Base-by-base conservation (phyloP, 805 yeast species). In the Wickerhamomyces hampshirensis region DNA sequence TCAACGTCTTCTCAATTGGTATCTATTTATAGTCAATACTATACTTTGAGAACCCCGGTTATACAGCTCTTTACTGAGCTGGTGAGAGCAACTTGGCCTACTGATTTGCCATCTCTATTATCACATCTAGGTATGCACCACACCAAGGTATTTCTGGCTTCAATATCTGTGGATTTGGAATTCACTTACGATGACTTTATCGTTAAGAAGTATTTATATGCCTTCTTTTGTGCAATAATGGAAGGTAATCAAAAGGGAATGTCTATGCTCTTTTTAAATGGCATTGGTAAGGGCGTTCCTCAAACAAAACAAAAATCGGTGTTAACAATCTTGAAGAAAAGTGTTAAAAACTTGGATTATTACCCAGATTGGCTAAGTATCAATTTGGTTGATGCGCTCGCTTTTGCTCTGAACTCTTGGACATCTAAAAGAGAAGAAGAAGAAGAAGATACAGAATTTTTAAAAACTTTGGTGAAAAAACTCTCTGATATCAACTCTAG, bases 381-480 rank as follows among this genome's bases (percentile, higher is more conserved):
- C 16, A 80, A 80, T 43, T 58, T 87, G 17, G 67, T 84, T 15
- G 88, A 84, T 54, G 77, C 94, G 0, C 68, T 88, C 18, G 73
- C 93, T 0, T 62, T 74, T 33, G 88, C 94, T 1, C 75, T 80
- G 49, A 84, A 84, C 53, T 73, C 86, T 0, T 84, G 95, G 94
- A 75, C 82, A 0, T 69, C 80, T 1, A 74, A 77, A 0, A 70
- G 75, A 34, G 73, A 75, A 30, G 73, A 68, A 5, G 43, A 37
- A 11, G 64, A 64, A 23, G 55, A 66, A 6, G 86, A 80, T 48
- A 50, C 50, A 2, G 50, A 48, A 16, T 63, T 67, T 30, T 56
- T 64, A 17, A 39, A 50, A 19, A 51, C 56, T 4, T 46, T 68
- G 18, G 49, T 65, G 18, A 51, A 54, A 19, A 77, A 51, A 48